Base-by-base conservation (phyloP, 2,329 filamentous ascomycete genomes). In the Parasarocladium wereldwijsianum region DNA sequence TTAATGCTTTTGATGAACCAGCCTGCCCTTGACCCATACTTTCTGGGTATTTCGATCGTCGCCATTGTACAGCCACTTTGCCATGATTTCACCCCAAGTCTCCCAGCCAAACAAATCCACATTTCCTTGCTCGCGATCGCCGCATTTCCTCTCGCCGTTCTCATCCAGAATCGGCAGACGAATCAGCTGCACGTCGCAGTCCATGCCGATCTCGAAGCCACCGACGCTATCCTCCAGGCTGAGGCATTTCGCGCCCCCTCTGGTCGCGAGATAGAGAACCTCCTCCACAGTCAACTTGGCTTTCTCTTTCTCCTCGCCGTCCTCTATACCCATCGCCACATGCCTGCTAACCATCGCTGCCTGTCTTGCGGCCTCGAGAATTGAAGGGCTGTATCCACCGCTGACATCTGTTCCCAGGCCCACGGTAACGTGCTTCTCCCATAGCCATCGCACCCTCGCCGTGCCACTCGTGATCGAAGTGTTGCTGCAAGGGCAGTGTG, bases 71-170 rank as follows among this genome's bases (percentile, higher is more conserved):
- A 96, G 62, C 90, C 90, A 98, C 62, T 98, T 98, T 31, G 83
- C 81, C 8, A 96, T 57, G 45, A 63, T 71, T 44, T 96, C 83
- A 22, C 78, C 71, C 83, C 81, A 92, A n/a, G 47, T 70, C 64
- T 96, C 87, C 70, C 77, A 84, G 1, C 85, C 86, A 59, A 94
- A 98, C 0, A 94, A 52, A 52, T 94, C 85, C 0, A 94, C 83
- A 26, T 76, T 73, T 0, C 77, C 75, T 2, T 57, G 55, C 4
- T 64, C 58, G 2, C 40, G 42, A 26, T 35, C 29, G 0, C 40
- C 36, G n/a, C n/a, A n/a, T n/a, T n/a, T n/a, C 13, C 32, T 33
- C 4, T 39, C 48, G 14, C 36, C 43, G 17, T 42, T 43, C 5
- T 54, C 54, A 1, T 56, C 55, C 2, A 71, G 62, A 4, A 43